Conservation (phyloP, 352 stramenopile species). For the Pythium brassicae region DNA sequence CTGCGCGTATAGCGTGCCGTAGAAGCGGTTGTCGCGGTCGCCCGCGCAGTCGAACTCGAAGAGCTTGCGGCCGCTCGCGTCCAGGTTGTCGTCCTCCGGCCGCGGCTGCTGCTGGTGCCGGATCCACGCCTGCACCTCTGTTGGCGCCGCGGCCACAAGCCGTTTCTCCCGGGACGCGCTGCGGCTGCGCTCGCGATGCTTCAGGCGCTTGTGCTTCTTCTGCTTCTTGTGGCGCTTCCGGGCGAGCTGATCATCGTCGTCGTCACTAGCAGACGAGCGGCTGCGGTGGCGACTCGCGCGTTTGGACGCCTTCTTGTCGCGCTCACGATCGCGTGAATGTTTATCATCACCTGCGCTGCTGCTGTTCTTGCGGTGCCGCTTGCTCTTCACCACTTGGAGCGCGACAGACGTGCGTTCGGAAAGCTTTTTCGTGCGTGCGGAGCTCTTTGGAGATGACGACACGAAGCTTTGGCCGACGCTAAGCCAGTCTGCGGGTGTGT, state of each 20-base stretch:
- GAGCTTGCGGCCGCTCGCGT: conserved; percentile 23
- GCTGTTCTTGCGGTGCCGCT: conserved; percentile 31
- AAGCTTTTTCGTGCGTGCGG: no score
- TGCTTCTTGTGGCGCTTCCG: neutral
- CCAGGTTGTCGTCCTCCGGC: neutral
- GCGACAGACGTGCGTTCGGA: no score
- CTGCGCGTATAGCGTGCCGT: conserved; percentile 56
- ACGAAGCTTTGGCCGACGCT: conserved; percentile 11
- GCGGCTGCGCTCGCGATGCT: neutral
- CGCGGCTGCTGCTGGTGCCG: neutral
- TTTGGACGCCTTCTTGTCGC: conserved; percentile 34
- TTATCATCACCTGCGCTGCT: conserved; percentile 20
- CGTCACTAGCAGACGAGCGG: neutral
- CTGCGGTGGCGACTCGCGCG: neutral
- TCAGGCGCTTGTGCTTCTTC: neutral
- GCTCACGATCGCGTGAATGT: no score
- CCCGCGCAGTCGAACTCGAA: conserved; percentile 65
- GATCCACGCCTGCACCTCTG: conserved; percentile 12
- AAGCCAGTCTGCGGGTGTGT: conserved; percentile 5
- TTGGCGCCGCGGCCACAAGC: neutral
- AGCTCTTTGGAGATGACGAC: conserved; percentile 10
- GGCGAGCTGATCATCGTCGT: neutral
- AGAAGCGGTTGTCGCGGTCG: conserved; percentile 68
- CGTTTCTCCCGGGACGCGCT: neutral
- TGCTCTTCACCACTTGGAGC: conserved; percentile 23